Evolutionary conservation across 768 basidiomycete species (phyloP), one percentile per base, ranked within the genome.

Genomic region (Xerocomus spinulosus): DNA sequence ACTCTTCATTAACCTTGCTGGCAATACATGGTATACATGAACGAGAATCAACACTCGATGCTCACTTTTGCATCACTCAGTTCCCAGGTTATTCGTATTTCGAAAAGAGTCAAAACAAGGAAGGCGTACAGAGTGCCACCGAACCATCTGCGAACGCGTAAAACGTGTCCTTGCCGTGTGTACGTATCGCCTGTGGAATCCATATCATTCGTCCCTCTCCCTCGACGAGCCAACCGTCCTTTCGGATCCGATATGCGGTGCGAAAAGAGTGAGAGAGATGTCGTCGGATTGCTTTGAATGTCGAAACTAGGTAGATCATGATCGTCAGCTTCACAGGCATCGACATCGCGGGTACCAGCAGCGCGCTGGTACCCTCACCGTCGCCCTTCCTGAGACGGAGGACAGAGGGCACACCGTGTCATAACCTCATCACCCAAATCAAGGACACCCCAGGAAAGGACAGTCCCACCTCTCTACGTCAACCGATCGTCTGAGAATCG

Each of bases 191-290:
- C 4, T 23, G 39, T 13, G 39, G 24, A 28, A 17, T 18, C 34
- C 25, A 28, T 23, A 56, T 17, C 9, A 59, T 25, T 12, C 57
- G 47, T 12, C 40, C 43, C 1, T 59, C 46, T 5, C 26, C 26
- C 6, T 28, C 26, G 26, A 49, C 49, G 18, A 58, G 53, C 57
- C 53, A 59, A 2, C 57, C 53, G 4, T 56, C 57, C 42, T 52
- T 56, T 2, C 44, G 55, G 7, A 56, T 42, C 14, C 44, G 49
- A 26, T 49, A 56, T 0, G 53, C 7, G 20, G 49, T 55, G 20
- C 41, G 46, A 2, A 45, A 44, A 21, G 28, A 17, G 26, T 10
- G 26, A 10, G 26, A 10, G 10, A 28, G 26, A 28, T 10, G 26
- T 10, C 10, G 26, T 28, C 26, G 26, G 26, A 10, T 28, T 28